Evolutionary conservation across 306 rosid genomes (phyloP).

Genomic region (Fragaria iinumae): DNA sequence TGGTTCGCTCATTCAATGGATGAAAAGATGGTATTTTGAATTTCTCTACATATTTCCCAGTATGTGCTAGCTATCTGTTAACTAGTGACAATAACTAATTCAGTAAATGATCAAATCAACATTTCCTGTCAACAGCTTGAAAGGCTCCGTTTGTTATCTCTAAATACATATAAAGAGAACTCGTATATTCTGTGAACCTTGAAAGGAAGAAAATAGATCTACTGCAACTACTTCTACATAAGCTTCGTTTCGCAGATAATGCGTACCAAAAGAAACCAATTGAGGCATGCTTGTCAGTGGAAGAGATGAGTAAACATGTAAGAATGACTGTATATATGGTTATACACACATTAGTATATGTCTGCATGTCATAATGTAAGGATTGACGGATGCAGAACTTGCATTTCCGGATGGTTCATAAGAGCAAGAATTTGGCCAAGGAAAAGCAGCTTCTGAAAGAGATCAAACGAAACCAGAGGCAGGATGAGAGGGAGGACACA

Average conservation of each 20-base stretch:
- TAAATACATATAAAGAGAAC: not conserved
- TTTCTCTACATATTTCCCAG: not conserved
- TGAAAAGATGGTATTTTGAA: not conserved
- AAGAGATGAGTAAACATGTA: constrained; percentile 32
- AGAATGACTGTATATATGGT: not conserved
- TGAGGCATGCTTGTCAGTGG: constrained; percentile 9
- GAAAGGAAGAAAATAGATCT: constrained; percentile 1
- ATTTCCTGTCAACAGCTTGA: not conserved
- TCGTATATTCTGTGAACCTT: not conserved
- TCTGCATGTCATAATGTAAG: not conserved
- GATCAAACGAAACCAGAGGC: constrained; percentile 15
- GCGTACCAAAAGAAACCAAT: constrained; percentile 16
- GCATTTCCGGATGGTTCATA: constrained; percentile 29
- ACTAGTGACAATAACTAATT: too few species aligned
- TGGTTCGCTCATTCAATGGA: too few species aligned
- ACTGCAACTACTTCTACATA: constrained; percentile 14
- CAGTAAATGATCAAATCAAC: not conserved
- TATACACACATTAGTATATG: not conserved
- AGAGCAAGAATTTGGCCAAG: constrained; percentile 18
- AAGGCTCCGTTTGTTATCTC: not conserved
- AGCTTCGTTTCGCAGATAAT: constrained; percentile 27
- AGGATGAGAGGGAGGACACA: not conserved
- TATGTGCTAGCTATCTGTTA: too few species aligned
- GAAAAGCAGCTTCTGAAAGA: constrained; percentile 37
- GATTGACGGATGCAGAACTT: constrained; percentile 23